Percentiles rank a stretch among this genome's conserved stretches.
These are phyloP conservation scores for Diaporthe vaccinii DNA, from an alignment of 2,329 filamentous ascomycete species.

Conservation along the genomic window DNA sequence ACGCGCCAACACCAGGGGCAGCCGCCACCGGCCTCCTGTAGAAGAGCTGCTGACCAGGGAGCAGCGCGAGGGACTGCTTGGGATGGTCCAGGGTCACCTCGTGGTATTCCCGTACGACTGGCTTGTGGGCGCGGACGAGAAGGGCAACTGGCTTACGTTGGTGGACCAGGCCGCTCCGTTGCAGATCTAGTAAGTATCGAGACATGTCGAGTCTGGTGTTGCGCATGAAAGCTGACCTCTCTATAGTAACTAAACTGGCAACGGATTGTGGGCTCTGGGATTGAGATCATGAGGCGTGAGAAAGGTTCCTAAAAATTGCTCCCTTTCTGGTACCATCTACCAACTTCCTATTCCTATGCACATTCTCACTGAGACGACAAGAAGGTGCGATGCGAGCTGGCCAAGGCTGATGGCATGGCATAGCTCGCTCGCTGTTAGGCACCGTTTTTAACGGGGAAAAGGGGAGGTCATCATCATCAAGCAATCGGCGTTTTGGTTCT, in stretches of 20 bases:
- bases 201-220: background rate
- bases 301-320: background rate
- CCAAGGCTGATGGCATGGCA: background rate
- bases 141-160: slow-evolving; percentile 96
- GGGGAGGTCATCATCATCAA: slow-evolving; percentile 11
- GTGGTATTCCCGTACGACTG: slow-evolving; percentile 97
- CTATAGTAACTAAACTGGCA: slow-evolving; percentile 18
- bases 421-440: background rate
- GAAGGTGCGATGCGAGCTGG: background rate
- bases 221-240: slow-evolving; percentile 6
- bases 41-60: slow-evolving; percentile 83
- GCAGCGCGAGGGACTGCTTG: slow-evolving; percentile 86
- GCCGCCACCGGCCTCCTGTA: slow-evolving; percentile 70
- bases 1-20: slow-evolving; percentile 78
- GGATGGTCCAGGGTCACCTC: slow-evolving; percentile 86
- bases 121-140: slow-evolving; percentile 90
- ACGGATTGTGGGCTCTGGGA: background rate
- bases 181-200: slow-evolving; percentile 88
- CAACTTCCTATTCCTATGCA: background rate
- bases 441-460: background rate
- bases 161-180: slow-evolving; percentile 96
- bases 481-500: slow-evolving; percentile 29
- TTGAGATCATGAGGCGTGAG: background rate
- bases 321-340: background rate
- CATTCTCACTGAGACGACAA: background rate